Evolutionary conservation across 192 early-diverging fungal genomes (phyloP).

Genomic region (Allomyces arbusculus): DNA sequence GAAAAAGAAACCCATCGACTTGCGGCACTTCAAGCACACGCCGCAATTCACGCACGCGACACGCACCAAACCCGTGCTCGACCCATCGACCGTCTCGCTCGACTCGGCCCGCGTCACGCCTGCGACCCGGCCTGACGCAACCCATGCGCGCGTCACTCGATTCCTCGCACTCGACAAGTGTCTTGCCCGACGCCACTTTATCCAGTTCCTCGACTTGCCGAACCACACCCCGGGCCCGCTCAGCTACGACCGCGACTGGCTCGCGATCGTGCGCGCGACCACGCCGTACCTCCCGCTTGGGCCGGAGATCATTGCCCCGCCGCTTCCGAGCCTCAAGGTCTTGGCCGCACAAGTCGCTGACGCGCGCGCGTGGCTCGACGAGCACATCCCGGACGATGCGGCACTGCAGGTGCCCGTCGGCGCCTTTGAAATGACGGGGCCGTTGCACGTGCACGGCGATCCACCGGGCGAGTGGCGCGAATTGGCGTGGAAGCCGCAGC

Average conservation of each 20-base stretch:
- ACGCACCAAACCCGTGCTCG: background rate
- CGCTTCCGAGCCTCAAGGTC: too few species aligned
- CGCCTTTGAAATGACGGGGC: background rate
- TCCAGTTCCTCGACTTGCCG: background rate
- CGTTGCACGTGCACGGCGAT: background rate
- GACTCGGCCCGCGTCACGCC: too few species aligned
- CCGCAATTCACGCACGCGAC: background rate
- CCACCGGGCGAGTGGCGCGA: background rate
- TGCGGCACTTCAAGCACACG: background rate
- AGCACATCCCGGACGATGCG: background rate
- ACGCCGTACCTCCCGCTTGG: slow-evolving; percentile 27
- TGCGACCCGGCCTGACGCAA: too few species aligned
- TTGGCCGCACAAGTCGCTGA: background rate
- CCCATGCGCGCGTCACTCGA: background rate
- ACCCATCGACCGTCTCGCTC: background rate
- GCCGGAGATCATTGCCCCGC: slow-evolving; percentile 3
- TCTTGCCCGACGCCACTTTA: background rate
- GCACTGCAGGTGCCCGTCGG: background rate
- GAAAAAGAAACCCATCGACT: background rate
- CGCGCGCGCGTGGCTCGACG: background rate
- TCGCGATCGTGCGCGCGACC: slow-evolving; percentile 47
- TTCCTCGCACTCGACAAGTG: background rate
- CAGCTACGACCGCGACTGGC: slow-evolving; percentile 47
- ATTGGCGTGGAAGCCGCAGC: slow-evolving; percentile 13
- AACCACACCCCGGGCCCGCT: background rate